These are phyloP conservation scores for Mycena indigotica DNA, from an alignment of 768 basidiomycete genomes.

Conservation along the genomic window DNA sequence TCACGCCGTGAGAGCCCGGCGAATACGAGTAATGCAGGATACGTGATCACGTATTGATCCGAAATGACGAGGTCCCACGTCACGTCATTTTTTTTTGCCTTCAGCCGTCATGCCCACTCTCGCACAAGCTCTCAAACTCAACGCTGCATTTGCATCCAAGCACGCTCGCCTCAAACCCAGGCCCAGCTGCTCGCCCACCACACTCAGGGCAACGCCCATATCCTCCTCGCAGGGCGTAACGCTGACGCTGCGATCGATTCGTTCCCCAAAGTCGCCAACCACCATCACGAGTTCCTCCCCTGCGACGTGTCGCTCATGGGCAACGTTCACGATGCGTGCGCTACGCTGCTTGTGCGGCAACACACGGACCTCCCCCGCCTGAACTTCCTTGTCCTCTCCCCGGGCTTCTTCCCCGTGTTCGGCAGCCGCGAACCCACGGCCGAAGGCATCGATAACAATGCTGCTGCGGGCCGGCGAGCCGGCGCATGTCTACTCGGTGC, in stretches of 20 bases:
- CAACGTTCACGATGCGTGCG: neutral
- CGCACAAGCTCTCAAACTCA: no score
- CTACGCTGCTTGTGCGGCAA: neutral
- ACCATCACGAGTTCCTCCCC: constrained; percentile 33
- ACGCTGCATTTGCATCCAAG: no score
- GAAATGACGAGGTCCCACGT: no score
- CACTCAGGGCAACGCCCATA: constrained; percentile 37
- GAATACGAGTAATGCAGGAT: no score
- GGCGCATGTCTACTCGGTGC: constrained; percentile 35
- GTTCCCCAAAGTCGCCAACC: constrained; percentile 27
- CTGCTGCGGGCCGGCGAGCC: constrained; percentile 25
- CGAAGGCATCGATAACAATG: constrained; percentile 8
- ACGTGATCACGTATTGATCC: no score
- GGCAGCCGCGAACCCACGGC: constrained; percentile 17
- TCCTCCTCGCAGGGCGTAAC: constrained; percentile 38
- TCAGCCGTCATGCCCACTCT: no score
- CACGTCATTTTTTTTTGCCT: no score
- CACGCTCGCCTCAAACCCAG: no score
- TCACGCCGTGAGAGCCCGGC: no score
- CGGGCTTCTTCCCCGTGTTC: constrained; percentile 4
- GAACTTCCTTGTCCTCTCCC: constrained; percentile 36
- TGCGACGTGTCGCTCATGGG: constrained; percentile 29
- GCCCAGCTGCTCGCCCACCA: constrained; percentile 35
- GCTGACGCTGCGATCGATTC: constrained; percentile 32
- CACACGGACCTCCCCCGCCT: constrained; percentile 33